These are phyloP conservation scores for Fusarium sp. DNA, from an alignment of 2,329 filamentous ascomycete genomes.

Conservation along the genomic window DNA sequence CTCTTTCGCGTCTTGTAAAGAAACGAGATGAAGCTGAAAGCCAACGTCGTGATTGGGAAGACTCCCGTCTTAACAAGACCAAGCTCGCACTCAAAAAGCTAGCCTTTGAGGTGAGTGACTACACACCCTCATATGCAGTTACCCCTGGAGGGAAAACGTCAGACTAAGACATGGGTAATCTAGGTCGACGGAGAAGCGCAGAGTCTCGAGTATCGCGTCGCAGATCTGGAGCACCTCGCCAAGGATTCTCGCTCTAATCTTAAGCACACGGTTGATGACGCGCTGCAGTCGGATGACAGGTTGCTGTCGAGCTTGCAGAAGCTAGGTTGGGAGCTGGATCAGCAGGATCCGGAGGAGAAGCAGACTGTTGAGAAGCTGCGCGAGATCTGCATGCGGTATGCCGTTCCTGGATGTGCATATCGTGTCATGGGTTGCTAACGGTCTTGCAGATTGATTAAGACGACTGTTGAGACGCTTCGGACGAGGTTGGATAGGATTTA, in stretches of 20 bases:
- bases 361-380: conserved; percentile 64
- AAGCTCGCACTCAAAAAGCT: conserved; percentile 54
- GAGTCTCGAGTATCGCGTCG: conserved; percentile 54
- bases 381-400: conserved; percentile 63
- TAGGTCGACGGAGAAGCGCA: conserved; percentile 60
- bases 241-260: conserved; percentile 56
- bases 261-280: conserved; percentile 57
- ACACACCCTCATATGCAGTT: not conserved
- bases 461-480: conserved; percentile 62
- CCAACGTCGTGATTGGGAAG: conserved; percentile 45
- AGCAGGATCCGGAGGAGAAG: conserved; percentile 60
- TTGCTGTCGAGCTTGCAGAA: conserved; percentile 71
- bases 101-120: conserved; percentile 50
- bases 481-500: conserved; percentile 65
- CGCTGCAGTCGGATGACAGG: conserved; percentile 69
- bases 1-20: conserved; percentile 61
- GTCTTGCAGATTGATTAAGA: conserved; percentile 60
- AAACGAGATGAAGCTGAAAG: conserved; percentile 46
- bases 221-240: conserved; percentile 61
- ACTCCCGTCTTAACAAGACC: conserved; percentile 41
- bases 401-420: not conserved
- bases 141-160: not conserved
- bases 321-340: conserved; percentile 66
- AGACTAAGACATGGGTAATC: conserved; percentile 10
- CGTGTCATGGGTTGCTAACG: conserved; percentile 16